Percentiles rank a stretch among this genome's conserved stretches.
phyloP scores from a whole-genome alignment of 805 yeast genomes.

The Starmerella powellii region DNA sequence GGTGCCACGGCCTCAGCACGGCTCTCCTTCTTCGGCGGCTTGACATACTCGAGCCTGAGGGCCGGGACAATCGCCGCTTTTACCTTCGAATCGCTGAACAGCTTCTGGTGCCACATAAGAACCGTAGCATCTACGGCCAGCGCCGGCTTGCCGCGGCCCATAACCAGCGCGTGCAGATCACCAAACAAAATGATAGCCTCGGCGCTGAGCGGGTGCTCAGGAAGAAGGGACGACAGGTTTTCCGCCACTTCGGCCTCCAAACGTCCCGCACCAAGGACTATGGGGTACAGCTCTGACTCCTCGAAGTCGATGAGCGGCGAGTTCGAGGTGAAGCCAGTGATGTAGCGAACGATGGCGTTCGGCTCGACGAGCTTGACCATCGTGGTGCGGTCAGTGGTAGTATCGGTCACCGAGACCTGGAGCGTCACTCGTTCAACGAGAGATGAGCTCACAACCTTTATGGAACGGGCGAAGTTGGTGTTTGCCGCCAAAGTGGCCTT shows the following conservation, averaged over 20 bases:
- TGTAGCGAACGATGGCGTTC: constrained; percentile 41
- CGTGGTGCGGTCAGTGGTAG: constrained; percentile 5
- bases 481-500: constrained; percentile 37
- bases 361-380: constrained; percentile 34
- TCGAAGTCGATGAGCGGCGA: constrained; percentile 30
- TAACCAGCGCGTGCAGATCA: constrained; percentile 33
- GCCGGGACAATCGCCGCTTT: constrained; percentile 22
- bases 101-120: constrained; percentile 28
- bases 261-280: constrained; percentile 12
- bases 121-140: constrained; percentile 26
- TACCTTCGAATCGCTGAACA: constrained; percentile 23
- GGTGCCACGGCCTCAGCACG: not conserved
- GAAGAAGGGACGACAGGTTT: constrained; percentile 21
- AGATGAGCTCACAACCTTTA: constrained; percentile 23
- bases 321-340: constrained; percentile 23
- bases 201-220: constrained; percentile 28
- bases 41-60: constrained; percentile 15
- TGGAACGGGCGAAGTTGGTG: constrained; percentile 25
- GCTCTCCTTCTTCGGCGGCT: constrained; percentile 17
- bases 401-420: constrained; percentile 10
- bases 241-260: constrained; percentile 20
- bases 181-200: constrained; percentile 37
- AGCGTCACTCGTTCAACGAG: constrained; percentile 16
- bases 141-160: constrained; percentile 27
- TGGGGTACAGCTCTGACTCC: constrained; percentile 29